Conservation (phyloP, 2,329 filamentous ascomycete genomes). For the Karstenula rhodostoma region DNA sequence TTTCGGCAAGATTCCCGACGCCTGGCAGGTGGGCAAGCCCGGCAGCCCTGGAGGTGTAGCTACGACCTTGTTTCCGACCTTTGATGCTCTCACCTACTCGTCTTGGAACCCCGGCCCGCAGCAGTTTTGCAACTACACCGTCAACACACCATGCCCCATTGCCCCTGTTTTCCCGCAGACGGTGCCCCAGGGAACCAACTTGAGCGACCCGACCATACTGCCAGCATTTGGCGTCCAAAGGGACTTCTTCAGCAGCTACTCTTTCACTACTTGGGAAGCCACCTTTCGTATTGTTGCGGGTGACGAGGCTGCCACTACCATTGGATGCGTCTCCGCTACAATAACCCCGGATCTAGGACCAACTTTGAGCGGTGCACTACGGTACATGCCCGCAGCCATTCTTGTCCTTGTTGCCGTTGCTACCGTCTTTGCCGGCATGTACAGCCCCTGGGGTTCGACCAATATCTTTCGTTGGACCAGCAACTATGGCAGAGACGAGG, state of each 20-base stretch:
- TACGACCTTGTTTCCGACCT: conserved; percentile 76
- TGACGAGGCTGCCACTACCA: conserved; percentile 66
- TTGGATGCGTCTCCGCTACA: conserved; percentile 83
- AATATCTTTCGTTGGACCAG: conserved; percentile 97
- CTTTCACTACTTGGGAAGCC: conserved; percentile 81
- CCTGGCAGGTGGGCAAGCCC: background rate
- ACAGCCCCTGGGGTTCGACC: conserved; percentile 90
- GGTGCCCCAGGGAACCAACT: conserved; percentile 51
- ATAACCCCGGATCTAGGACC: conserved; percentile 83
- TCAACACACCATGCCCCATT: conserved; percentile 75
- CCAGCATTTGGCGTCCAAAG: conserved; percentile 78
- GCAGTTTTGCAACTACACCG: conserved; percentile 70
- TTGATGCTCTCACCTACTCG: conserved; percentile 80
- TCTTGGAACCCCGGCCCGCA: conserved; percentile 64
- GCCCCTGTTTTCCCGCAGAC: conserved; percentile 68
- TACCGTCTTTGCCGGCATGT: conserved; percentile 83
- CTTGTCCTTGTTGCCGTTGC: conserved; percentile 82
- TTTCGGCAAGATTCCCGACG: conserved; percentile 78
- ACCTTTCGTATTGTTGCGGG: conserved; percentile 80
- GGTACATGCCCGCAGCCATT: conserved; percentile 79
- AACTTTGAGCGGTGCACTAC: conserved; percentile 72
- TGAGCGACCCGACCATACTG: conserved; percentile 62
- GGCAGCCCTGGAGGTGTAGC: conserved; percentile 48
- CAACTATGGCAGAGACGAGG: conserved; percentile 94
- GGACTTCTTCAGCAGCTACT: conserved; percentile 81